Conservation (phyloP, 2,329 filamentous ascomycete genomes). For the Aspergillus viridinutans region DNA sequence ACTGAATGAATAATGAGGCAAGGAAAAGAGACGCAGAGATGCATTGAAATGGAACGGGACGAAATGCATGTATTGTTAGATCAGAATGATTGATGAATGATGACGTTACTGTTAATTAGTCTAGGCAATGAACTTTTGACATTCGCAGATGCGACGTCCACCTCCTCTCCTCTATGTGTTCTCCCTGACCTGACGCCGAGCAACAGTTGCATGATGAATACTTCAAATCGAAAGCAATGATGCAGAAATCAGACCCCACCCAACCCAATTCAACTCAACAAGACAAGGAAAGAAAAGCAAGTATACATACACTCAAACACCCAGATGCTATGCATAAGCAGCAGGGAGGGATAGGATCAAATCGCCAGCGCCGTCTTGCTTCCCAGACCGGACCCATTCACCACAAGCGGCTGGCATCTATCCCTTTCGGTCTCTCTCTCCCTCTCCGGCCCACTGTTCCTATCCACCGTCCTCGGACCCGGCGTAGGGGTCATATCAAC, state of each 20-base stretch:
- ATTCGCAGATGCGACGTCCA: background rate
- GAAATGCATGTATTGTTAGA: background rate
- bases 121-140: background rate
- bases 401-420: constrained; percentile 28
- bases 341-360: constrained; percentile 1
- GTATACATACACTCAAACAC: background rate
- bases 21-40: background rate
- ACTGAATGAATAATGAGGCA: background rate
- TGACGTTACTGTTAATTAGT: background rate
- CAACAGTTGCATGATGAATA: background rate
- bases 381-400: constrained; percentile 30
- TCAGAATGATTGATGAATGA: constrained; percentile 10
- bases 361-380: constrained; percentile 11
- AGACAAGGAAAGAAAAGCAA: background rate
- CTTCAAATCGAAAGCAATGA: background rate
- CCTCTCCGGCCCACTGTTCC: background rate
- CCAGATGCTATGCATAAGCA: background rate
- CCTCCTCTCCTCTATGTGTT: background rate
- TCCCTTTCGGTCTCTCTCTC: background rate
- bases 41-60: background rate
- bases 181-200: background rate
- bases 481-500: background rate
- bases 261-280: background rate
- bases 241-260: background rate
- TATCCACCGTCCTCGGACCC: background rate